These are phyloP conservation scores for Blastocrithidia nonstop DNA, from an alignment of 208 protist genomes.

Conservation along the genomic window DNA sequence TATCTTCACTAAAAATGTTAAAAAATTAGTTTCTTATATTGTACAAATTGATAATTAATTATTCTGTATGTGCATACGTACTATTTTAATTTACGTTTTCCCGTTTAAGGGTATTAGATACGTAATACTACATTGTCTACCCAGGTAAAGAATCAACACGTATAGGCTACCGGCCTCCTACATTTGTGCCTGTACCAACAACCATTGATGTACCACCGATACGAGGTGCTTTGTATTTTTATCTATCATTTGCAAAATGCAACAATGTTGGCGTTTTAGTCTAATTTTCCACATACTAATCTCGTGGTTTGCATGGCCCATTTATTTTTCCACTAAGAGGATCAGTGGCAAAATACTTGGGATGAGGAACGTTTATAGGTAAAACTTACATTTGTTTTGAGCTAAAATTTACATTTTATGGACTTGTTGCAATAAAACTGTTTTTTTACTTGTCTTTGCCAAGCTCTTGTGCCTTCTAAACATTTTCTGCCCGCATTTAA, in stretches of 20 bases:
- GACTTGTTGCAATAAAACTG: too few species aligned
- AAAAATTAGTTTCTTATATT: background rate
- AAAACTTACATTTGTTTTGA: constrained; percentile 49
- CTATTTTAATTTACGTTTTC: too few species aligned
- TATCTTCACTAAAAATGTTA: background rate
- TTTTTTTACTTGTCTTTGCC: too few species aligned
- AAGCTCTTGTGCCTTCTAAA: too few species aligned
- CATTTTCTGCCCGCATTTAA: too few species aligned
- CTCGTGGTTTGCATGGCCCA: constrained; percentile 61
- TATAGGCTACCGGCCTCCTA: constrained; percentile 32
- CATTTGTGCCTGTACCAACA: constrained; percentile 52
- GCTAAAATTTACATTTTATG: too few species aligned
- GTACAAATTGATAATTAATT: background rate
- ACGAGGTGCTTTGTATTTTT: constrained; percentile 24
- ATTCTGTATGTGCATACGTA: too few species aligned
- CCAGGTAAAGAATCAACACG: constrained; percentile 28
- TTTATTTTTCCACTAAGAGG: constrained; percentile 37
- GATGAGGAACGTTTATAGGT: constrained; percentile 51
- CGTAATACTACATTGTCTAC: constrained; percentile 29
- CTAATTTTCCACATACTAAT: constrained; percentile 76
- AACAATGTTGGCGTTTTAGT: constrained; percentile 51
- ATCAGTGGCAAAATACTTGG: constrained; percentile 28
- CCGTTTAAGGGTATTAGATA: too few species aligned
- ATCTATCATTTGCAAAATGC: constrained; percentile 36
- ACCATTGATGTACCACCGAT: constrained; percentile 73